A percentile compares a stretch with the other conserved stretches of the same genome.
Evolutionary conservation across 2,329 filamentous ascomycete species (phyloP).

Genomic region (Verruconis gallopava): DNA sequence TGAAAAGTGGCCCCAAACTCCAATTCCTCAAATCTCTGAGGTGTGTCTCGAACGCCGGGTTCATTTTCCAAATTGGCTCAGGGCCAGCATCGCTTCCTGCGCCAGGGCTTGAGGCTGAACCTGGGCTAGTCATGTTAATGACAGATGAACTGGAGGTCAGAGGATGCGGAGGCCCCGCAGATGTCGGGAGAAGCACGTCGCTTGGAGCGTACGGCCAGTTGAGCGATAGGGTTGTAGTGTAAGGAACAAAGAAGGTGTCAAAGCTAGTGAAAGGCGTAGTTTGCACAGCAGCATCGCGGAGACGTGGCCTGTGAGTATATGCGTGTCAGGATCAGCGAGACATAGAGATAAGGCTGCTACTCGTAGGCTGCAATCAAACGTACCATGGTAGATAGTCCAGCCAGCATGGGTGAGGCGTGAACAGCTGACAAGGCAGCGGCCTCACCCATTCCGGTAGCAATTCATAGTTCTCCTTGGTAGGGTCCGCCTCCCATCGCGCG

Average conservation of each 20-base stretch:
- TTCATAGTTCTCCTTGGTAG: conserved; percentile 66
- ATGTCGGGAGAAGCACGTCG: conserved; percentile 49
- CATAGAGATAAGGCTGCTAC: background rate
- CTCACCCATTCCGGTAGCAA: conserved; percentile 61
- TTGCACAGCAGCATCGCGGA: conserved; percentile 54
- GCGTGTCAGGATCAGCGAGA: background rate
- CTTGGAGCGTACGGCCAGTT: conserved; percentile 76
- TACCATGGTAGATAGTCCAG: conserved; percentile 67
- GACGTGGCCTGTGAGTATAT: conserved; percentile 38
- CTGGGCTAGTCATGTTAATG: conserved; percentile 13
- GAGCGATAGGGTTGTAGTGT: conserved; percentile 59
- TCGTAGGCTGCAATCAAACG: conserved; percentile 11
- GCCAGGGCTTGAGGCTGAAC: conserved; percentile 16
- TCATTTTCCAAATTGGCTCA: conserved; percentile 60
- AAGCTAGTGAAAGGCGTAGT: conserved; percentile 44
- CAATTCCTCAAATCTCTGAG: conserved; percentile 65
- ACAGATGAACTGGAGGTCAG: background rate
- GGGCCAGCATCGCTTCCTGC: conserved; percentile 15
- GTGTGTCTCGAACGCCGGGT: conserved; percentile 76
- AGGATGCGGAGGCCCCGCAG: conserved; percentile 13
- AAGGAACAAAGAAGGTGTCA: conserved; percentile 73
- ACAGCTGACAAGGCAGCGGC: conserved; percentile 53
- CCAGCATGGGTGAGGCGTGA: conserved; percentile 63
- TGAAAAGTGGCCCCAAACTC: conserved; percentile 61
- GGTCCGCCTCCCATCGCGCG: conserved; percentile 71